Base-by-base conservation (phyloP, 1,284 basidiomycete genomes). In the Lignosus rhinocerotis region DNA sequence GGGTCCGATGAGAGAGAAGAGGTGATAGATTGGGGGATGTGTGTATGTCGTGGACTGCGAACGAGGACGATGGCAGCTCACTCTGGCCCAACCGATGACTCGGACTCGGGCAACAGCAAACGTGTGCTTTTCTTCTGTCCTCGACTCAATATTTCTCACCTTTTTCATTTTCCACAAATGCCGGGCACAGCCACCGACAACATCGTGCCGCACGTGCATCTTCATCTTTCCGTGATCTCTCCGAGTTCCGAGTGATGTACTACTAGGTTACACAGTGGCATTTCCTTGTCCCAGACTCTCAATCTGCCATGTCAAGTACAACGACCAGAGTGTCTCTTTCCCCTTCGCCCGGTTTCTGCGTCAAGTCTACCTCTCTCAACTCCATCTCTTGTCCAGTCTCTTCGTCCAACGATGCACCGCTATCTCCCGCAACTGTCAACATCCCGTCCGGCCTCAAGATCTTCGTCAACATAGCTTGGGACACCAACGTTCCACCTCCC, bases 381-480 rank as follows among this genome's bases (percentile, higher is more conserved):
- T 66, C 75, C n/a, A 75, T 74, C 6, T 61, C 76, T n/a, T 75
- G 76, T 60, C 58, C 43, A 30, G 5, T 61, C 64, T 11, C 32
- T 56, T n/a, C 25, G 25, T 2, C 68, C 48, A 61, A 66, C 41
- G 39, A 56, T 39, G 73, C 70, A 46, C 55, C 49, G 17, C 71
- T 75, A 19, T 71, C 74, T 51, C 71, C 73, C 31, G 44, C 63
- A 16, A 49, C 66, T 25, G 51, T 69, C 25, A 38, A 64, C 47
- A 72, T 88, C 21, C 76, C 80, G 16, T 70, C 75, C 34, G 80
- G 78, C 25, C 70, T 73, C 59, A 92, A 92, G 70, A 70, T 90
- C 16, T 92, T 92, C 69, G 73, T 90, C 36, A 92, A 92, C 67
- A 75, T 92, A 11, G 82, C 84, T 19, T 91, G 84, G 80, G 86